Percentiles rank a stretch among this genome's conserved stretches.
Evolutionary conservation across 1,284 basidiomycete genomes (phyloP).

Genomic region (Caloboletus firmus): DNA sequence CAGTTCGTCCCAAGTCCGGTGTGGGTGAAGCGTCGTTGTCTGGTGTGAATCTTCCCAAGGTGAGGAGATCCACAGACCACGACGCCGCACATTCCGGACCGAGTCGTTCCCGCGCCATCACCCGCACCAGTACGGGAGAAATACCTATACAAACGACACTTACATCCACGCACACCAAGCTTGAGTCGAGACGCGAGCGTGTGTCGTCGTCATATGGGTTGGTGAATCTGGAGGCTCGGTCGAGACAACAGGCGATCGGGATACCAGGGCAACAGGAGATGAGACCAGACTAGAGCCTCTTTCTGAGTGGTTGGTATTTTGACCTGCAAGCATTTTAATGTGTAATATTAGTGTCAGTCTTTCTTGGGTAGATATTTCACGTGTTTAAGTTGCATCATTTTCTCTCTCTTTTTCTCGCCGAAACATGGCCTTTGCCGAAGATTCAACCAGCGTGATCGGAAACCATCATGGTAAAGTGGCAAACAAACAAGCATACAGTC

Average conservation of each 20-base stretch:
- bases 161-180: conserved; percentile 25
- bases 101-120: conserved; percentile 33
- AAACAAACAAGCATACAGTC: conserved; percentile 9
- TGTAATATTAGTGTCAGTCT: conserved; percentile 19
- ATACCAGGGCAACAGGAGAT: not conserved
- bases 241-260: not conserved
- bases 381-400: not conserved
- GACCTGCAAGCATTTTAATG: not conserved
- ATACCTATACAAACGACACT: conserved; percentile 41
- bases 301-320: not conserved
- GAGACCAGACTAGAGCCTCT: not conserved
- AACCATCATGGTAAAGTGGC: conserved; percentile 1
- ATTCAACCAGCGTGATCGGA: conserved; percentile 3
- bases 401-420: not conserved
- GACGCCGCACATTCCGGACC: not conserved
- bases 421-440: not conserved
- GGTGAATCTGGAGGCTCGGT: not conserved
- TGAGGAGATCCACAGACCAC: conserved; percentile 9
- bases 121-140: conserved; percentile 42
- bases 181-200: conserved; percentile 34
- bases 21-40: conserved; percentile 1
- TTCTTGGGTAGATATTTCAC: conserved; percentile 2
- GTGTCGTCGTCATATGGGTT: conserved; percentile 3
- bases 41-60: not conserved
- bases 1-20: not conserved